Evolutionary conservation across 208 protist genomes (phyloP), one percentile per base, ranked within the genome.

Genomic region (Leptomonas pyrrhocoris): DNA sequence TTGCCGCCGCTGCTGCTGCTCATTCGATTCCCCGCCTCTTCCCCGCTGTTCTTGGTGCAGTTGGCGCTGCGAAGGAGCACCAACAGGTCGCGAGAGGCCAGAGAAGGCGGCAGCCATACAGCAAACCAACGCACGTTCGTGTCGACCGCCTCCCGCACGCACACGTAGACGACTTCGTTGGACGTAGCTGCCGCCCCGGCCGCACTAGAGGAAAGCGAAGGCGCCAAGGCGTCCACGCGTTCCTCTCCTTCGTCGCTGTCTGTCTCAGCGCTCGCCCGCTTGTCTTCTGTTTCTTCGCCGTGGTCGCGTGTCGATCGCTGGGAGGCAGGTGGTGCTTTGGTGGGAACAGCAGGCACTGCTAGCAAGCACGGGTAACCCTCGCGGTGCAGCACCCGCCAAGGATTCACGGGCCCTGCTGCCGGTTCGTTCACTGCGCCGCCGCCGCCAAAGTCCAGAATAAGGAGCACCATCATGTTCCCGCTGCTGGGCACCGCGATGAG

Each of bases 311-410:
- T 3, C 15, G 6, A 25, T 23, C 25, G 38, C 43, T 34, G 66
- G 8, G 66, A 40, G n/a, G 57, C 21, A 21, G 68, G 57, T 19
- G 34, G 25, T 12, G 34, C 7, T 25, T 45, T 23, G 11, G 67
- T 4, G 2, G 68, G 68, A 0, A 43, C 21, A 16, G 51, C 54
- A 15, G 56, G 49, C 27, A 74, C 51, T 7, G 60, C 60, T 11
- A 67, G 16, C 18, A 74, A 53, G 27, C 69, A 74, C 15, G 69
- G 69, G n/a, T 54, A 68, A 8, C 69, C 69, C 18, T 30, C 31
- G 4, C 16, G 31, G 5, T 55, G 18, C 40, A 74, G 30, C 0
- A 36, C 25, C 36, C 34, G 23, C 69, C 69, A 74, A 50, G 54
- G 46, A 4, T 66, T 9, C 58, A 25, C 21, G 2, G 58, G 12